phyloP scores from a whole-genome alignment of 2,329 filamentous ascomycete species.

The Nigrospora sphaerica region DNA sequence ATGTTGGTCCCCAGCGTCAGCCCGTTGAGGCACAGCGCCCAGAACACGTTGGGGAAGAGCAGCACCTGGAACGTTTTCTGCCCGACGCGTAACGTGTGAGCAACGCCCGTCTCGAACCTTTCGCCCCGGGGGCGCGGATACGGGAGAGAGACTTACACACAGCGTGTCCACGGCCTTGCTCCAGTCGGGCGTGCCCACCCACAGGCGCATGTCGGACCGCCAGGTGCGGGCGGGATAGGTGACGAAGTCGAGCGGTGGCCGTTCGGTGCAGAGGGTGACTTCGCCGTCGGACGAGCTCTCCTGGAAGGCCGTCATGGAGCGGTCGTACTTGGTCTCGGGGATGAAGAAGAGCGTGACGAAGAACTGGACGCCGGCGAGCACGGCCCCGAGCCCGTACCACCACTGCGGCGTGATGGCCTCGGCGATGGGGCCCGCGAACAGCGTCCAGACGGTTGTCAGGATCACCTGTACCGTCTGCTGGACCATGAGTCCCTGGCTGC shows the following conservation, averaged over 20 bases:
- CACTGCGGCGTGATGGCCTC: constrained; percentile 29
- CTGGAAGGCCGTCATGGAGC: constrained; percentile 27
- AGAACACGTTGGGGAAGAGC: constrained; percentile 33
- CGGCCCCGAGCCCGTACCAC: constrained; percentile 34
- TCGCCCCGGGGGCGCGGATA: neutral
- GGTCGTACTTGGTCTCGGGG: constrained; percentile 34
- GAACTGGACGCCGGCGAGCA: constrained; percentile 23
- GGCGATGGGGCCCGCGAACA: constrained; percentile 34
- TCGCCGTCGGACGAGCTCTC: constrained; percentile 14
- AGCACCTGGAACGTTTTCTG: constrained; percentile 23
- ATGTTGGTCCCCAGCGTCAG: constrained; percentile 32
- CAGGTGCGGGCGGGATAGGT: constrained; percentile 27
- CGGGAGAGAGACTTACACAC: neutral
- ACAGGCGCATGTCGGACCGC: constrained; percentile 27
- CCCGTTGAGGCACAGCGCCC: constrained; percentile 31
- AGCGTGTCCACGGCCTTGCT: constrained; percentile 12
- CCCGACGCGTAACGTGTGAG: too few relatives aligned
- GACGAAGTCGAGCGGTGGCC: constrained; percentile 23
- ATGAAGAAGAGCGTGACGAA: constrained; percentile 29
- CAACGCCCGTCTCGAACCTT: too few relatives aligned
- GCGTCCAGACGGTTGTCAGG: constrained; percentile 25
- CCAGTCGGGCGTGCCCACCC: constrained; percentile 31
- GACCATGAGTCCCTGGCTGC: constrained; percentile 30
- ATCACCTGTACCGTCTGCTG: constrained; percentile 32
- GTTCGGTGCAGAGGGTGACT: constrained; percentile 8